Percentiles rank a stretch among this genome's conserved stretches.
Evolutionary conservation across 495 filamentous ascomycete species (phyloP).

Genomic region (Xylona heveae): DNA sequence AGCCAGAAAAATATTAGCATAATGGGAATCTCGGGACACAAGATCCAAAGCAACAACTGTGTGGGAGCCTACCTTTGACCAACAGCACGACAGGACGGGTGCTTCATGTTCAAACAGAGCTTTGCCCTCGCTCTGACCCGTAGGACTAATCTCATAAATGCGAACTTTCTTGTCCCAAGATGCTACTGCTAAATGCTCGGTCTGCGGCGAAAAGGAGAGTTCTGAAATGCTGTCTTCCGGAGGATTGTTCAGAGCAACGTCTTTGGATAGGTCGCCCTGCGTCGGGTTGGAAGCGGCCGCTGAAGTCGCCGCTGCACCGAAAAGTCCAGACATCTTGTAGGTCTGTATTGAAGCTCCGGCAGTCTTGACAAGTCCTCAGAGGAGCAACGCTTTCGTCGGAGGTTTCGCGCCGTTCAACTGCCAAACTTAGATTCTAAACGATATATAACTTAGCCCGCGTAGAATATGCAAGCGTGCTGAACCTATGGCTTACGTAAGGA

Average conservation of each 20-base stretch:
- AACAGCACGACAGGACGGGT: slow-evolving; percentile 59
- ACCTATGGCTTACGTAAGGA: too few species aligned
- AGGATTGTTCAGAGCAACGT: slow-evolving; percentile 52
- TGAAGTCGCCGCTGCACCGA: slow-evolving; percentile 28
- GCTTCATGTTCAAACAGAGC: slow-evolving; percentile 57
- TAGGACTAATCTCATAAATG: slow-evolving; percentile 66
- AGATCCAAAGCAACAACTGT: too few species aligned
- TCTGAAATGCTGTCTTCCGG: slow-evolving; percentile 79
- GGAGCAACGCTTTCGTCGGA: too few species aligned
- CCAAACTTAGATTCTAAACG: too few species aligned
- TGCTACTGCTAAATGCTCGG: slow-evolving; percentile 61
- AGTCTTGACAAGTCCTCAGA: too few species aligned
- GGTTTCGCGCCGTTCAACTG: too few species aligned
- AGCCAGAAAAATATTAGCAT: too few species aligned
- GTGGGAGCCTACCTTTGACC: slow-evolving; percentile 41
- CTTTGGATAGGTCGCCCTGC: slow-evolving; percentile 75
- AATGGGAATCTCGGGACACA: not conserved
- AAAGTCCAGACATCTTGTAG: slow-evolving; percentile 41
- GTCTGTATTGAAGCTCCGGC: too few species aligned
- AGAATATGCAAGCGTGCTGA: too few species aligned
- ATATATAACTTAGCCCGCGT: too few species aligned
- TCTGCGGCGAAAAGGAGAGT: slow-evolving; percentile 55
- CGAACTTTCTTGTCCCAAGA: slow-evolving; percentile 91
- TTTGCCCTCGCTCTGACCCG: slow-evolving; percentile 52
- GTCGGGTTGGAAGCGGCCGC: slow-evolving; percentile 36